Evolutionary conservation across 2,329 filamentous ascomycete genomes (phyloP), one percentile per base, ranked within the genome.

Genomic region (Sarocladium oryzae): DNA sequence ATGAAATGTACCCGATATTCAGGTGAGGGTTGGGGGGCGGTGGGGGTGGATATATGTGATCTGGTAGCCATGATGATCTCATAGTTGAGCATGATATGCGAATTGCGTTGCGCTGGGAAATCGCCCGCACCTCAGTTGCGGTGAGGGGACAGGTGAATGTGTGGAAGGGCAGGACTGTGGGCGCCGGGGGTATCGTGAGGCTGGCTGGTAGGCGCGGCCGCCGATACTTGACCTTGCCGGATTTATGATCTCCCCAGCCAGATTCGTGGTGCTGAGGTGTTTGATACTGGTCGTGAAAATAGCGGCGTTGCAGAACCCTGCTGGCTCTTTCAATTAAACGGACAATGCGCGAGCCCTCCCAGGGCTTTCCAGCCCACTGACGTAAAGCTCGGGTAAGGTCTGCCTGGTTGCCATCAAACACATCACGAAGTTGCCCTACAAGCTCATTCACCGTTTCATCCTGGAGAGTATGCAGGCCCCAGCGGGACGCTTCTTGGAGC

Each of bases 1-100:
- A 97, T 3, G 93, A 97, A 33, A 99, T 84, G 66, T 99, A 99
- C 43, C 93, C 93, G 54, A 99, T 83, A 58, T 89, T 92, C n/a
- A 99, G 76, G 57, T 86, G 82, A 1, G 91, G 90, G 38, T 74
- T 77, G 1, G 93, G 93, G 1, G 93, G 91, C 2, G 81, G 68
- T 0, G 93, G 93, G 2, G 93, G 93, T n/a, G 82, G 81, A 60
- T 88, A 96, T 0, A 97, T 88, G 0, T 83, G 84, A 41, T 71
- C 64, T 6, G 92, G 86, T 45, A 99, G 78, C 93, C 93, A 99
- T 4, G 90, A 81, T 2, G 90, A 83, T 52, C 86, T 84, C 15
- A 99, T 71, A 0, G 93, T 95, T 2, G 90, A 93, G 57, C 86
- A 90, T 0, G 92, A 96, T 60, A 99, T 97, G 35, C 93, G 85